Percentiles rank a stretch among this genome's conserved stretches.
Conservation (phyloP, 495 filamentous ascomycete species). For the Aspergillus sclerotioniger region DNA sequence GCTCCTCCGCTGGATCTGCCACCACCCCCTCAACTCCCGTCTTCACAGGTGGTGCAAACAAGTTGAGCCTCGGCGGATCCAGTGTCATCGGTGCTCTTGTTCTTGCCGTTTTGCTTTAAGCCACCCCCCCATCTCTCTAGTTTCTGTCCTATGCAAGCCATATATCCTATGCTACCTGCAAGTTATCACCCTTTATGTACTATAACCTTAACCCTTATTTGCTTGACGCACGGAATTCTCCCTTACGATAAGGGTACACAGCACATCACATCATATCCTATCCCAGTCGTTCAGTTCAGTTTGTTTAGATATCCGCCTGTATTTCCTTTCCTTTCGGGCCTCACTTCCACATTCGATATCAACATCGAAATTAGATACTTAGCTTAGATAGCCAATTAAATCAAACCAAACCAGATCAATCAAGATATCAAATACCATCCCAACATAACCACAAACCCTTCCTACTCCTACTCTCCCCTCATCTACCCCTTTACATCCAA, state of each 20-base stretch:
- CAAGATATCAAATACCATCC: no score
- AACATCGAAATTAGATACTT: no score
- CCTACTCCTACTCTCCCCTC: no score
- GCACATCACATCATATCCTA: no score
- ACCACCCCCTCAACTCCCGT: conserved; percentile 21
- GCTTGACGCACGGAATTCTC: background rate
- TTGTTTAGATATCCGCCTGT: background rate
- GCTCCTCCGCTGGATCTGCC: conserved; percentile 11
- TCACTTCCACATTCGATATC: background rate
- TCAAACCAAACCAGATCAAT: no score
- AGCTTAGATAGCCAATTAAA: background rate
- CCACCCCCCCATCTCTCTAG: background rate
- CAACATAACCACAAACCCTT: no score
- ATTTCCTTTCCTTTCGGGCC: background rate
- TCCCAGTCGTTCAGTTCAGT: background rate
- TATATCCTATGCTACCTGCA: conserved; percentile 9
- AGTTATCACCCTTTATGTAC: conserved; percentile 8
- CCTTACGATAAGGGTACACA: no score
- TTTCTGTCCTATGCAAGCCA: conserved; percentile 6
- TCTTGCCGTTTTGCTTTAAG: conserved; percentile 21
- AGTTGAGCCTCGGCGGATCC: conserved; percentile 22
- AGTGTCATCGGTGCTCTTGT: conserved; percentile 19
- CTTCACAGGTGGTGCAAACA: conserved; percentile 32
- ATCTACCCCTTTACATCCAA: no score
- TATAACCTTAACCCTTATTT: conserved; percentile 7